Conservation (phyloP, 2,329 filamentous ascomycete species). For the Colletotrichum sp. region DNA sequence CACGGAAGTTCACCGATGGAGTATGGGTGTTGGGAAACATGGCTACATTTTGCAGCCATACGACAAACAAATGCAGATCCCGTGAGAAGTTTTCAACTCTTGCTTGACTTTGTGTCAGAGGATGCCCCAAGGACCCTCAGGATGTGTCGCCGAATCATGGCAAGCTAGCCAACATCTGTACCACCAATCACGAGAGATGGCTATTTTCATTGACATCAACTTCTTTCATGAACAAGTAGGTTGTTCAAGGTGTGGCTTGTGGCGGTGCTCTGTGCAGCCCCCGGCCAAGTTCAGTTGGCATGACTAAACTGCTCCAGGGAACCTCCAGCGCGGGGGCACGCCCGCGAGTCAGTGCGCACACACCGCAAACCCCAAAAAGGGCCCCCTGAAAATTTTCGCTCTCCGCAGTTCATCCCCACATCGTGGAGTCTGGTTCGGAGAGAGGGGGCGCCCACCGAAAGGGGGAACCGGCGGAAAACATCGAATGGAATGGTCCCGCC, state of each 20-base stretch:
- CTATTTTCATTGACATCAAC: neutral
- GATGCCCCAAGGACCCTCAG: neutral
- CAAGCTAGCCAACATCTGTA: neutral
- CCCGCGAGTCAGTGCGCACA: neutral
- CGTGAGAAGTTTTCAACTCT: too few relatives aligned
- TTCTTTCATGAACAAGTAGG: neutral
- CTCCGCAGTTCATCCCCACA: neutral
- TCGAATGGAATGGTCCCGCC: neutral
- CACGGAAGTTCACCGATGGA: neutral
- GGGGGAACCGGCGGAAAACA: neutral
- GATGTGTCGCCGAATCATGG: neutral
- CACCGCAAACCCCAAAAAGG: neutral
- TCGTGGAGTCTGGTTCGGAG: slow-evolving; percentile 3
- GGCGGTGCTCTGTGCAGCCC: neutral
- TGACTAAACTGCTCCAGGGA: neutral
- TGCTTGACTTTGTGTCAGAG: neutral
- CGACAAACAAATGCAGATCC: neutral
- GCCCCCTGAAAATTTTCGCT: neutral
- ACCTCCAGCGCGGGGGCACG: neutral
- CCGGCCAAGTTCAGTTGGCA: neutral
- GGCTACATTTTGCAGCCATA: neutral
- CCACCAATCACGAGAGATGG: neutral
- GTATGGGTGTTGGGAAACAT: neutral
- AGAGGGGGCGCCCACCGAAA: neutral
- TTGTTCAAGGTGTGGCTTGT: neutral